Base-by-base conservation (phyloP, 2,329 filamentous ascomycete species). In the Bipolaris gigantea region DNA sequence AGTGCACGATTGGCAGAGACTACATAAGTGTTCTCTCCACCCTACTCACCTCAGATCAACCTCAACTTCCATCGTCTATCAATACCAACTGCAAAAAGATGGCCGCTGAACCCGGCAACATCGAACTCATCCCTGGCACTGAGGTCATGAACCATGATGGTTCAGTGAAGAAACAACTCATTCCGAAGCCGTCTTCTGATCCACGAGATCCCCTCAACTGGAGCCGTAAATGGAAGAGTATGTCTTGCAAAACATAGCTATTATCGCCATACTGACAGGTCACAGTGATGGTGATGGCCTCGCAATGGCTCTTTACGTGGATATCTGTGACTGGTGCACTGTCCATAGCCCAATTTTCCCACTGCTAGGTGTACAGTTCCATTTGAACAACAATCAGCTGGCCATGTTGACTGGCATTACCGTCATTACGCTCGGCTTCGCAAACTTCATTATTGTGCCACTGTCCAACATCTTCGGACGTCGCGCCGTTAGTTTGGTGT, bases 281-380 rank as follows among this genome's bases (percentile, higher is more conserved):
- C 5, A 6, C 27, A 72, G 70, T 75, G 33, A 68, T 67, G 45
- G 71, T 69, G 5, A 72, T 75, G 45, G 57, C 65, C n/a, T 73
- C 72, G 15, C 74, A 76, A 50, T 67, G 73, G 50, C 62, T 77
- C 13, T 76, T 76, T 53, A 72, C 76, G 10, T 78, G 76, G 71
- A 75, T 78, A 10, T 65, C 75, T 3, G 75, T 78, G 1, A 76
- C 75, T 15, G 73, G 74, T 3, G 75, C 76, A 4, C 65, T 79
- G 2, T 78, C 75, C 3, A 71, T 78, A 27, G 76, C 76, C 76
- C 76, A 2, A 73, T 79, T 67, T 78, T 78, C 50, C 75, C 76
- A 2, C 65, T 77, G 8, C 67, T 79, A 1, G 75, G 73, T 2
- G 50, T 65, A 36, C 72, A 77, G 38, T 78, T 77, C 39, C 69